phyloP scores from a whole-genome alignment of 352 stramenopile species.

The Phytophthora ohioensis region DNA sequence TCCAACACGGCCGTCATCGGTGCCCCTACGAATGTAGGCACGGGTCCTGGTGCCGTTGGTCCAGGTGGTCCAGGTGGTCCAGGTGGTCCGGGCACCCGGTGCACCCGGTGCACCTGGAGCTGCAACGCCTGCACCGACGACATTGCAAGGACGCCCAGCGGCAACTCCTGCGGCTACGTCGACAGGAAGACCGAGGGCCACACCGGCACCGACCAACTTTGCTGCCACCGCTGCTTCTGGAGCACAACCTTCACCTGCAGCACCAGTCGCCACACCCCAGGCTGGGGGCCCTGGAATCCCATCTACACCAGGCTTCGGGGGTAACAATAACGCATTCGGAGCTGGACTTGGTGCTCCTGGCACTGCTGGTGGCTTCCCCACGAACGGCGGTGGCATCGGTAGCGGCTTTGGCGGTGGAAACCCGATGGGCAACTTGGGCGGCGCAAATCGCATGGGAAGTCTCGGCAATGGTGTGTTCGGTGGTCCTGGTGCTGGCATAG shows the following conservation, averaged over 20 bases:
- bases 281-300: constrained; percentile 1
- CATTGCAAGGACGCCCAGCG: constrained; percentile 16
- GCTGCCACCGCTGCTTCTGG: not conserved
- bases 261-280: not conserved
- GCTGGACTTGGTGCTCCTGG: constrained; percentile 6
- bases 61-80: not conserved
- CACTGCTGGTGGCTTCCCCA: constrained; percentile 8
- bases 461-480: constrained; percentile 13
- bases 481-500: constrained; percentile 10
- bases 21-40: constrained; percentile 14
- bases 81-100: not conserved
- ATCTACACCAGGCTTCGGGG: not conserved
- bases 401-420: constrained; percentile 23
- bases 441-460: constrained; percentile 5
- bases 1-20: constrained; percentile 33
- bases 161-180: constrained; percentile 26
- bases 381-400: not conserved
- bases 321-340: constrained; percentile 12
- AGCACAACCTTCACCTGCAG: constrained; percentile 11
- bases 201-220: constrained; percentile 27
- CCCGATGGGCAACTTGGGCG: constrained; percentile 18
- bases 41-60: constrained; percentile 1
- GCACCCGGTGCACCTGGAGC: constrained; percentile 5
- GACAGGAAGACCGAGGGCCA: constrained; percentile 19
- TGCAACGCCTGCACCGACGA: constrained; percentile 33